Conservation (phyloP, 345 rosid genomes). For the Eucalyptus tenuipes region DNA sequence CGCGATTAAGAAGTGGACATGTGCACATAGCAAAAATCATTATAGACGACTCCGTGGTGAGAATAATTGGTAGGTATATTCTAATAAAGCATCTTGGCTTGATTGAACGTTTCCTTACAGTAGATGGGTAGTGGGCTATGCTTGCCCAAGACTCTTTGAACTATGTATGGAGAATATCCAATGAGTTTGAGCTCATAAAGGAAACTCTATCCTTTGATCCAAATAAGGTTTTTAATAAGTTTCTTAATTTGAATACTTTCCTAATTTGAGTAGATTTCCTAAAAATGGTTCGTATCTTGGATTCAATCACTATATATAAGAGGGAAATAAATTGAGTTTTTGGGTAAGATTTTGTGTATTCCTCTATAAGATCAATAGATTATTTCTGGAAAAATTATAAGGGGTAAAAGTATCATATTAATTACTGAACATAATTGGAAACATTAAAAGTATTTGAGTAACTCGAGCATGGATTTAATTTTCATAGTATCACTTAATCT, state of each 20-base stretch:
- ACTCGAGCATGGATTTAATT: neutral
- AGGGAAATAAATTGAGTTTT: neutral
- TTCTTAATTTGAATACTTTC: neutral
- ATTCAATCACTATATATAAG: neutral
- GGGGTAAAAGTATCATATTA: neutral
- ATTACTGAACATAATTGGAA: neutral
- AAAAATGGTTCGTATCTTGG: neutral
- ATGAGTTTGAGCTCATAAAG: neutral
- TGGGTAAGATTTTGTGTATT: no score
- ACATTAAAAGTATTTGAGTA: neutral
- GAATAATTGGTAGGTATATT: neutral
- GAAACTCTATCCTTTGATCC: neutral
- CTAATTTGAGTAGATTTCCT: neutral
- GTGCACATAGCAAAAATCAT: neutral
- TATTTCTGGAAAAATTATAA: neutral
- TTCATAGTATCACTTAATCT: neutral
- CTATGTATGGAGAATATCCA: neutral
- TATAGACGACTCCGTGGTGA: neutral
- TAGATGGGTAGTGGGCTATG: neutral
- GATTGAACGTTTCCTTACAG: neutral
- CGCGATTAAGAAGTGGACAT: neutral
- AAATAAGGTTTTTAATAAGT: neutral
- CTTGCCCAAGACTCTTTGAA: neutral
- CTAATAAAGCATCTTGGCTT: neutral
- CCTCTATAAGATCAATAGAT: neutral